phyloP scores from a whole-genome alignment of 2,329 filamentous ascomycete species.

The Aspergillus ochraceoroseus region DNA sequence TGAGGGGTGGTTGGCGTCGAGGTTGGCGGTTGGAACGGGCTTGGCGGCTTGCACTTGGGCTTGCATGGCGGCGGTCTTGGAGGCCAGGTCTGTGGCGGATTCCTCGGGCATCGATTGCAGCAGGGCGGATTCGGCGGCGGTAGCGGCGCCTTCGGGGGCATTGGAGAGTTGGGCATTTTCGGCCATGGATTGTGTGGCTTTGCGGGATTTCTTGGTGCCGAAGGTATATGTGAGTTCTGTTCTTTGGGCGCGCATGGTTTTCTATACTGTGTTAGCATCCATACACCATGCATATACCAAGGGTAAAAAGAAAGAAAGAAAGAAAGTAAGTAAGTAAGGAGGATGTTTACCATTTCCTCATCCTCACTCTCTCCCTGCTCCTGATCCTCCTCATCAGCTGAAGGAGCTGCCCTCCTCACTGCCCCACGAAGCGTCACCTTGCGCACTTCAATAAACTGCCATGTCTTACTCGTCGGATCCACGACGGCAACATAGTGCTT shows the following conservation, averaged over 20 bases:
- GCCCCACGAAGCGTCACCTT: constrained; percentile 53
- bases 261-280: constrained; percentile 20
- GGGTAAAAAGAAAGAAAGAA: background rate
- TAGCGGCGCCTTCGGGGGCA: constrained; percentile 33
- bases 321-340: background rate
- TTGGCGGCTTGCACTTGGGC: constrained; percentile 45
- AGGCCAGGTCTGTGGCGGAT: constrained; percentile 28
- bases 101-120: constrained; percentile 41
- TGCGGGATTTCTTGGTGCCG: constrained; percentile 49
- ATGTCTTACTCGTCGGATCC: constrained; percentile 50
- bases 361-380: constrained; percentile 29
- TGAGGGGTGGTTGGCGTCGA: constrained; percentile 41
- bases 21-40: constrained; percentile 43
- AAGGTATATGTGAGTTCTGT: constrained; percentile 47
- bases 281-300: background rate
- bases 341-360: constrained; percentile 28
- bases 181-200: constrained; percentile 45
- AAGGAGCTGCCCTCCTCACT: constrained; percentile 31
- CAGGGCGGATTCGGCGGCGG: constrained; percentile 42
- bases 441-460: constrained; percentile 53
- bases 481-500: constrained; percentile 60
- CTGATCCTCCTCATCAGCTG: constrained; percentile 29
- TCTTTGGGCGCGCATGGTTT: constrained; percentile 38
- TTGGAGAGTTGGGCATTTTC: constrained; percentile 47
- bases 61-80: constrained; percentile 35